phyloP scores from a whole-genome alignment of 257 asterid species.

The Lycium barbarum region DNA sequence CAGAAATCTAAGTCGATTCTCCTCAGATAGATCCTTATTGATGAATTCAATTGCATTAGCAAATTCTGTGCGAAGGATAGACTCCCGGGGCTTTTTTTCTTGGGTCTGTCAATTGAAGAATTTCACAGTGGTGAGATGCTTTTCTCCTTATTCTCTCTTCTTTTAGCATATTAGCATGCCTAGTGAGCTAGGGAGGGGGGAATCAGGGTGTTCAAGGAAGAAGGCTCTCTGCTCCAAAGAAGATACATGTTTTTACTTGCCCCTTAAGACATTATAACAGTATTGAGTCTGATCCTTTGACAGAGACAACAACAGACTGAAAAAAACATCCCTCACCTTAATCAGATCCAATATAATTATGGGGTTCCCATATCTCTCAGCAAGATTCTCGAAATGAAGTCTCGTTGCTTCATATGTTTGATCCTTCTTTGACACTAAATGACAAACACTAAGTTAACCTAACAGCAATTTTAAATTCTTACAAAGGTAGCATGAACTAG shows the following conservation, averaged over 20 bases:
- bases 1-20: conserved; percentile 86
- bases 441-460: conserved; percentile 35
- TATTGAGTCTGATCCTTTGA: not conserved
- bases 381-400: conserved; percentile 90
- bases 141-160: not conserved
- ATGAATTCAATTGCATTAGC: conserved; percentile 88
- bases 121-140: conserved; percentile 29
- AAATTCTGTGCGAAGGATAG: conserved; percentile 89
- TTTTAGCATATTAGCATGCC: conserved; percentile 20
- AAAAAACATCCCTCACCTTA: conserved; percentile 61
- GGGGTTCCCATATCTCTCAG: conserved; percentile 90
- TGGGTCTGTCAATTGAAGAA: conserved; percentile 64
- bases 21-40: conserved; percentile 80
- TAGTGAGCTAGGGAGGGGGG: not conserved
- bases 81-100: conserved; percentile 95
- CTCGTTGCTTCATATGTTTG: conserved; percentile 87
- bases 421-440: conserved; percentile 90
- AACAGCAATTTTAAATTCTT: not conserved
- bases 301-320: conserved; percentile 8
- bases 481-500: conserved; percentile 23
- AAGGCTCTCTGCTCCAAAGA: conserved; percentile 7
- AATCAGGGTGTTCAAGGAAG: not conserved
- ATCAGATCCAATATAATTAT: conserved; percentile 90
- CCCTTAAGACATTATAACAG: conserved; percentile 20
- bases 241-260: not conserved